phyloP scores from a whole-genome alignment of 495 filamentous ascomycete genomes.

The Trichoderma orchidacearum region DNA sequence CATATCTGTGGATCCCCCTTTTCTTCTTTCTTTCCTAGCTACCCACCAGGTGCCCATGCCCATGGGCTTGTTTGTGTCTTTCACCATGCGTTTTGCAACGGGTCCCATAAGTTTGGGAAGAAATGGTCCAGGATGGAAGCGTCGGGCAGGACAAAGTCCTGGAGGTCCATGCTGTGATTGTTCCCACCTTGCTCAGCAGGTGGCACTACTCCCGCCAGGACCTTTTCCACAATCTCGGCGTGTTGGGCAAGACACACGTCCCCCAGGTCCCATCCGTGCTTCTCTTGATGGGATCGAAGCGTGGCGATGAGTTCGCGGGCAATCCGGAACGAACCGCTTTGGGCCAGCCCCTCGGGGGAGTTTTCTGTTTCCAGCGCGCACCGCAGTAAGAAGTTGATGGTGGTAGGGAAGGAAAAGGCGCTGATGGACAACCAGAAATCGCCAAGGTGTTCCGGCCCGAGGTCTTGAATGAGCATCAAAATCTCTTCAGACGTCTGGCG shows the following conservation, averaged over 20 bases:
- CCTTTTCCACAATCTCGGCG: constrained; percentile 15
- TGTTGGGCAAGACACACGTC: constrained; percentile 41
- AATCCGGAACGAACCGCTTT: constrained; percentile 27
- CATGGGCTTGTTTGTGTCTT: neutral
- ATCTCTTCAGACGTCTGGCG: constrained; percentile 37
- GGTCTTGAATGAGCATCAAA: constrained; percentile 34
- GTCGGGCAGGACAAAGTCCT: constrained; percentile 2
- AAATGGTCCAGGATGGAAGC: constrained; percentile 7
- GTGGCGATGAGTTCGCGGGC: constrained; percentile 20
- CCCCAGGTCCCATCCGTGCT: constrained; percentile 41
- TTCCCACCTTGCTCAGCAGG: constrained; percentile 11
- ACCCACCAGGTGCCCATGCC: neutral
- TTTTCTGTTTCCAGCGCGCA: constrained; percentile 30
- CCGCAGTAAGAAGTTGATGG: constrained; percentile 33
- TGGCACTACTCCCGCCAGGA: constrained; percentile 12
- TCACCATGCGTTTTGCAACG: constrained; percentile 2
- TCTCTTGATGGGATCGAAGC: constrained; percentile 34
- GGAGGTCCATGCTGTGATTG: constrained; percentile 2
- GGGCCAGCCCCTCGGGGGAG: constrained; percentile 20
- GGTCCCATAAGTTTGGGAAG: constrained; percentile 11
- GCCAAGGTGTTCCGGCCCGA: constrained; percentile 28
- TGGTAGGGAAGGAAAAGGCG: constrained; percentile 35
- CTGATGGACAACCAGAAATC: constrained; percentile 39
- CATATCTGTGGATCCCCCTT: neutral
- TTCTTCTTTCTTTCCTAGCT: too few relatives aligned